phyloP scores from a whole-genome alignment of 1,139 yeast species.

The Suhomyces bolitotheri region DNA sequence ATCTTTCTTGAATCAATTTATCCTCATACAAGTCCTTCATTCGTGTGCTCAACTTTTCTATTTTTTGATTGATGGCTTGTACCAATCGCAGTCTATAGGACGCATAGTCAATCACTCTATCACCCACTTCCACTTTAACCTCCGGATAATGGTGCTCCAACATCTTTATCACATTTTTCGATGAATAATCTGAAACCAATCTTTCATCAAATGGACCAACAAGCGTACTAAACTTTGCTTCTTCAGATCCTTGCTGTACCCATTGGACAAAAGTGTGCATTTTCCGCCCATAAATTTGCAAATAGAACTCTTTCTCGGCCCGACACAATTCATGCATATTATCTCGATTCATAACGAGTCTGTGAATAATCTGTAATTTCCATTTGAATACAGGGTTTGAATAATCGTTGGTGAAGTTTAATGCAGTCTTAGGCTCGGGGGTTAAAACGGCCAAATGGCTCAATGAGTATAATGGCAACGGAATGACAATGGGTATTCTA shows the following conservation, averaged over 20 bases:
- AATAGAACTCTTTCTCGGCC: conserved; percentile 23
- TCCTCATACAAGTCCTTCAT: conserved; percentile 5
- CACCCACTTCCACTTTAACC: not conserved
- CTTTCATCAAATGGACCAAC: conserved; percentile 26
- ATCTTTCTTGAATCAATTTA: conserved; percentile 21
- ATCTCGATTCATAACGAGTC: conserved; percentile 32
- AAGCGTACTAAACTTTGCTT: conserved; percentile 5
- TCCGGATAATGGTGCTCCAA: conserved; percentile 19
- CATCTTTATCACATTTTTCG: conserved; percentile 28
- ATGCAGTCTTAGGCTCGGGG: conserved; percentile 28
- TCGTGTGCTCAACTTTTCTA: conserved; percentile 3
- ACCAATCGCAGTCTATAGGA: conserved; percentile 5
- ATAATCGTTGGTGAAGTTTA: conserved; percentile 21
- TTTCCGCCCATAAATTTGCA: conserved; percentile 30
- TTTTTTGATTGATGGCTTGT: conserved; percentile 3
- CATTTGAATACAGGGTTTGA: conserved; percentile 29
- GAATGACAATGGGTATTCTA: conserved; percentile 39
- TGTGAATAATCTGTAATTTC: conserved; percentile 35
- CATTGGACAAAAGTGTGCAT: conserved; percentile 28
- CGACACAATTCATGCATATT: conserved; percentile 20
- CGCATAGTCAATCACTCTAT: conserved; percentile 2
- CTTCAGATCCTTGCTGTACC: conserved; percentile 23
- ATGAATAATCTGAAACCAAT: conserved; percentile 24
- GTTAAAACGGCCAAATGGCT: conserved; percentile 34
- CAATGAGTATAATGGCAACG: conserved; percentile 39